phyloP scores from a whole-genome alignment of 352 stramenopile genomes.

The Phytophthora fragariaefolia region DNA sequence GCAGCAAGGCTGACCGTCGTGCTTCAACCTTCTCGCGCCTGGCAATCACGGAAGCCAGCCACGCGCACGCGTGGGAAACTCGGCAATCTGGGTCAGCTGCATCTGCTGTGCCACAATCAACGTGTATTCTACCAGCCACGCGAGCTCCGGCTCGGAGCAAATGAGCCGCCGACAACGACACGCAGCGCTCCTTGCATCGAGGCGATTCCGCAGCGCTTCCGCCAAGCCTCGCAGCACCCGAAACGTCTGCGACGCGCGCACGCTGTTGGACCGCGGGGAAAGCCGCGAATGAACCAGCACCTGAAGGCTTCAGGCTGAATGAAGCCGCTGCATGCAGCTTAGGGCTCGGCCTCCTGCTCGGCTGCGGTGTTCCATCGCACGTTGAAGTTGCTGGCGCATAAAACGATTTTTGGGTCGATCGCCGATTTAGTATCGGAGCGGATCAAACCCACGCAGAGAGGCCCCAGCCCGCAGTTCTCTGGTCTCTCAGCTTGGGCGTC shows the following conservation, averaged over 20 bases:
- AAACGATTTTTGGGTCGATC: not conserved
- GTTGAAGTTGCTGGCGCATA: constrained; percentile 21
- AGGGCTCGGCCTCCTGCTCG: no score
- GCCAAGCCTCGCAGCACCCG: no score
- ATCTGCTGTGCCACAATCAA: constrained; percentile 23
- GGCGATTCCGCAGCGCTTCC: no score
- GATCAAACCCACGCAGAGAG: no score
- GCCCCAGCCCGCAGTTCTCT: no score
- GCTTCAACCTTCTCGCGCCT: not conserved
- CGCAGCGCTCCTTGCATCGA: not conserved
- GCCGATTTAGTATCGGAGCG: no score
- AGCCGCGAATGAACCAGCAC: constrained; percentile 7
- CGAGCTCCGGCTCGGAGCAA: not conserved
- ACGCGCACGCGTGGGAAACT: no score
- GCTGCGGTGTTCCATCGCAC: no score
- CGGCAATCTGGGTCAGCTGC: not conserved
- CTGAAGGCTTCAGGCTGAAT: no score
- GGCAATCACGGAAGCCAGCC: not conserved
- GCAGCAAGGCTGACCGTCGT: no score
- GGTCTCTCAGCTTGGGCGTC: no score
- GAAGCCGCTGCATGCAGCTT: no score
- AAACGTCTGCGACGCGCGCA: not conserved
- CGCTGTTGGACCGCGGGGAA: not conserved
- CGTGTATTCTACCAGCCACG: not conserved
- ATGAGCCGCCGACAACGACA: constrained; percentile 11